A percentile compares a stretch with the other conserved stretches of the same genome.
Evolutionary conservation across 1,284 basidiomycete species (phyloP).

Genomic region (Trametes pubescens): DNA sequence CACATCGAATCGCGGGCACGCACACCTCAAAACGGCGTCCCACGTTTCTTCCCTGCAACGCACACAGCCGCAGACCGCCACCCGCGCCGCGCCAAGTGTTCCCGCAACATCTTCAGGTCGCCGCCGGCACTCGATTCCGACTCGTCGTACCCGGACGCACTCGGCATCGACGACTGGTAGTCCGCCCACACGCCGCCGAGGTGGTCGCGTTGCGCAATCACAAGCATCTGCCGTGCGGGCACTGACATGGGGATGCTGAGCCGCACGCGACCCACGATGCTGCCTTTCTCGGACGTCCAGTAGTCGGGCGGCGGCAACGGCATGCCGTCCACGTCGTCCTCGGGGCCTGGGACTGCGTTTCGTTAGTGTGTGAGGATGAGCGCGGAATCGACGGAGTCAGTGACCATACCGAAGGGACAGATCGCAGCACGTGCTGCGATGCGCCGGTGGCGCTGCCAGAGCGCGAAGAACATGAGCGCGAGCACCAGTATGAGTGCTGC

Average conservation of each 20-base stretch:
- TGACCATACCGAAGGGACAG: constrained; percentile 11
- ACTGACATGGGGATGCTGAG: not conserved
- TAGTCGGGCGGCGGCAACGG: not conserved
- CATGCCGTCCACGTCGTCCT: not conserved
- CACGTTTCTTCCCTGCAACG: not conserved
- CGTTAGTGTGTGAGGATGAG: not conserved
- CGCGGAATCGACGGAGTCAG: not conserved
- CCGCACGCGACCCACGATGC: not conserved
- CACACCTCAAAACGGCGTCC: too few relatives aligned
- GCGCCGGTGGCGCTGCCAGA: constrained; percentile 3
- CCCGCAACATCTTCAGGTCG: not conserved
- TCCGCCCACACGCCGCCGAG: constrained; percentile 9
- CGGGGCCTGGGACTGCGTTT: not conserved
- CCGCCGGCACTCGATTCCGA: not conserved
- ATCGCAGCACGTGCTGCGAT: not conserved
- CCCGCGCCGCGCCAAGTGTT: not conserved
- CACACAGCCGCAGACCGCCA: too few relatives aligned
- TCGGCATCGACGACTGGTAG: constrained; percentile 18
- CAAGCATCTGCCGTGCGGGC: not conserved
- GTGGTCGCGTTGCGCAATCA: not conserved
- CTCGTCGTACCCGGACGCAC: not conserved
- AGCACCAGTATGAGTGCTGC: not conserved
- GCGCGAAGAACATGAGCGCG: not conserved
- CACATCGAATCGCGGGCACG: too few relatives aligned
- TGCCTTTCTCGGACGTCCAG: not conserved